Conservation (phyloP, 2,329 filamentous ascomycete species). For the Venturia carpophila region DNA sequence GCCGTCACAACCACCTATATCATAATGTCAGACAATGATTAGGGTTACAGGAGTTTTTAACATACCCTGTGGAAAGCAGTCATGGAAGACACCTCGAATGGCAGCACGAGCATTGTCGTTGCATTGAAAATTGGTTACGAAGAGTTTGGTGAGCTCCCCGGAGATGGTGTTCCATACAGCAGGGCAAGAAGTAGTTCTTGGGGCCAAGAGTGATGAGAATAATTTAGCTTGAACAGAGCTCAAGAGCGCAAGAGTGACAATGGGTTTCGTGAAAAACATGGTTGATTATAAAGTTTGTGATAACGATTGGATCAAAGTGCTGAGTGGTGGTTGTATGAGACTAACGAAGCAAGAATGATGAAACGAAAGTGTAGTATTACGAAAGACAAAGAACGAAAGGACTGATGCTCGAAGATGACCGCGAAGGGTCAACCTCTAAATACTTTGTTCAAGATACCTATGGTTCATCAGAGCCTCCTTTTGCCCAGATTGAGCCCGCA, state of each 20-base stretch:
- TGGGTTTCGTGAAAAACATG: background rate
- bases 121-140: conserved; percentile 27
- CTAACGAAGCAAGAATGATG: background rate
- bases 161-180: conserved; percentile 27
- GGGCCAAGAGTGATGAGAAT: background rate
- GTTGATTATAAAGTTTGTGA: background rate
- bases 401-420: background rate
- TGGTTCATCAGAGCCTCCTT: background rate
- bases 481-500: background rate
- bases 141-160: conserved; percentile 25
- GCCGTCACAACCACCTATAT: conserved; percentile 35
- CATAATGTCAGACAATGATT: background rate
- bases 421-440: background rate
- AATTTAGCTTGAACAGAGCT: background rate
- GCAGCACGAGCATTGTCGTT: conserved; percentile 29
- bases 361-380: background rate
- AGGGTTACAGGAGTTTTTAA: background rate
- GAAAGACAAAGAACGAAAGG: background rate
- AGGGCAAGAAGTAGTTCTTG: conserved; percentile 22
- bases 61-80: conserved; percentile 12
- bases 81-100: conserved; percentile 32
- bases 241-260: background rate
- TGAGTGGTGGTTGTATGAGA: too few relatives aligned
- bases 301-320: background rate
- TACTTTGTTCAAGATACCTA: background rate